phyloP scores from a whole-genome alignment of 1,139 yeast species.

The Arxiozyma slooffiae region DNA sequence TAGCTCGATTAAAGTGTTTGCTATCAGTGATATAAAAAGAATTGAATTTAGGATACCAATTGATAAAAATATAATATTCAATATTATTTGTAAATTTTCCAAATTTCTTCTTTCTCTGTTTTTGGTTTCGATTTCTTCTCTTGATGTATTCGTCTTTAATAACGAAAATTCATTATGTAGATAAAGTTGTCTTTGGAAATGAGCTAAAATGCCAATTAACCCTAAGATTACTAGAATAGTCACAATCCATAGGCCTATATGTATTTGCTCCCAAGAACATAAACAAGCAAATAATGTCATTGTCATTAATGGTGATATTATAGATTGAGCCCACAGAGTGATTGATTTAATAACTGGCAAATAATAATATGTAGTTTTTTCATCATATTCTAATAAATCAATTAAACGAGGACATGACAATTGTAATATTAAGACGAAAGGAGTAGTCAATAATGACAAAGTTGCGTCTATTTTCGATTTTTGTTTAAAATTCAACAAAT shows the following conservation, averaged over 20 bases:
- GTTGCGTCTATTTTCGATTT: slow-evolving; percentile 19
- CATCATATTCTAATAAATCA: slow-evolving; percentile 16
- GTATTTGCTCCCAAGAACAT: slow-evolving; percentile 5
- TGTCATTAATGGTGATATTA: slow-evolving; percentile 19
- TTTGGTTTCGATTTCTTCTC: slow-evolving; percentile 10
- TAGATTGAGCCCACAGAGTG: slow-evolving; percentile 18
- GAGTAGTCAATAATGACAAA: slow-evolving; percentile 22
- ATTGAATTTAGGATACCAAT: slow-evolving; percentile 77
- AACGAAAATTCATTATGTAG: slow-evolving; percentile 20
- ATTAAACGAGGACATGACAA: slow-evolving; percentile 25
- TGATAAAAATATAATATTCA: slow-evolving; percentile 17
- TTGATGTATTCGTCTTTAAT: slow-evolving; percentile 5
- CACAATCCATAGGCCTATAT: slow-evolving; percentile 1
- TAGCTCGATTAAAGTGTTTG: slow-evolving; percentile 47
- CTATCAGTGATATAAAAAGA: slow-evolving; percentile 52
- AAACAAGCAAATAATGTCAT: slow-evolving; percentile 15
- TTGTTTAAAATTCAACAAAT: slow-evolving; percentile 18
- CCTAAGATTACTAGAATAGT: not conserved
- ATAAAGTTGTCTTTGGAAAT: slow-evolving; percentile 4
- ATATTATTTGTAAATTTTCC: slow-evolving; percentile 11
- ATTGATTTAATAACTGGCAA: slow-evolving; percentile 11
- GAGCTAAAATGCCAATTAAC: not conserved
- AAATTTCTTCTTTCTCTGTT: slow-evolving; percentile 14
- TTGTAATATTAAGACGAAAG: slow-evolving; percentile 24
- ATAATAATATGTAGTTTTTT: slow-evolving; percentile 9